These are phyloP conservation scores for Aspergillus sp. DNA, from an alignment of 2,329 filamentous ascomycete species.

Conservation along the genomic window DNA sequence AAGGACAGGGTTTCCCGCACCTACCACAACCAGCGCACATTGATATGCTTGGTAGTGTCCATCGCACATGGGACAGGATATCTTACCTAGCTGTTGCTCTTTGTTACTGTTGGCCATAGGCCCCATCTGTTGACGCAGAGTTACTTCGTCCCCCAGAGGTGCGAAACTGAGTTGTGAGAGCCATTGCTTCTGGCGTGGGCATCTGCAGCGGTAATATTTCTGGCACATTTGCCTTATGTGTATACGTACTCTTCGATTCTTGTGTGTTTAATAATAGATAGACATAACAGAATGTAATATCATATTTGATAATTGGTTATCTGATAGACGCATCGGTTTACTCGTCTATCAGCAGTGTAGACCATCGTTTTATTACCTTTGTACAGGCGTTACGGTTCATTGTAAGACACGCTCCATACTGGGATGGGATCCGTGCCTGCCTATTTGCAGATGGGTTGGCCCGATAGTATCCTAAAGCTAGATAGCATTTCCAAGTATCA, in stretches of 20 bases:
- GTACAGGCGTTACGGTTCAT: too few species aligned
- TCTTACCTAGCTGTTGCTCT: background rate
- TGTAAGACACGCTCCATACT: too few species aligned
- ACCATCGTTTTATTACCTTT: background rate
- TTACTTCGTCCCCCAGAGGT: background rate
- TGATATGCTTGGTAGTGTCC: background rate
- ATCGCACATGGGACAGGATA: background rate
- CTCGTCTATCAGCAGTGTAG: background rate
- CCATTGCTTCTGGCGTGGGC: background rate
- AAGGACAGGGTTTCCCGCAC: background rate
- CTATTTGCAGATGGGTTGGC: too few species aligned
- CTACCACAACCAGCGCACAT: background rate
- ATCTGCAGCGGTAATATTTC: background rate
- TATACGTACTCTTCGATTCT: slow-evolving; percentile 1
- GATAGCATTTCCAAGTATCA: too few species aligned
- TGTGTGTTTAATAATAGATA: background rate
- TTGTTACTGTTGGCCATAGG: background rate
- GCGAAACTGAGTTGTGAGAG: background rate
- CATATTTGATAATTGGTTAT: slow-evolving; percentile 7
- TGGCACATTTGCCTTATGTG: background rate
- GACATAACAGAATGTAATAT: background rate
- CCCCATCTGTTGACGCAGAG: background rate
- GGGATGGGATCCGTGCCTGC: too few species aligned
- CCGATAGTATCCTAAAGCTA: too few species aligned
- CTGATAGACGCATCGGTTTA: background rate